Base-by-base conservation (phyloP, 257 asterid species). In the Salvia rosmarinus region DNA sequence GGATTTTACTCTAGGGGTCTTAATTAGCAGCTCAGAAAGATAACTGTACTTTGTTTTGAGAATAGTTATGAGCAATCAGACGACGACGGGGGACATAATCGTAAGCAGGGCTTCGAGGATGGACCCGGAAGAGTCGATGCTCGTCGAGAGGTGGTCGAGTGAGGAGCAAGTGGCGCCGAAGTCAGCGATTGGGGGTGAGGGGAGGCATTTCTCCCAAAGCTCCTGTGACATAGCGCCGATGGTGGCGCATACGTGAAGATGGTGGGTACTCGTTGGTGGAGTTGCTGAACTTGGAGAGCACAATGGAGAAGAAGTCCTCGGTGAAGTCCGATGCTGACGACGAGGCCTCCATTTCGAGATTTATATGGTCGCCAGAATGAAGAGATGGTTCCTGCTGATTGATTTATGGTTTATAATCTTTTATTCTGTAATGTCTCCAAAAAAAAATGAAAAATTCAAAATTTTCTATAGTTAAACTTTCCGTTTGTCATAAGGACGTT, bases 101-200 rank as follows among this genome's bases (percentile, higher is more conserved):
- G 96, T 79, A 37, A 84, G 52, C 9, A 91, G 80, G 13, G 99
- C 84, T 46, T 95, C 98, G 54, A 89, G 70, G 66, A 88, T 64
- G 77, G 90, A 91, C 23, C 83, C 84, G 0, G 89, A 78, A 11
- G 89, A 75, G 9, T 80, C 91, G 37, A 71, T 19, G 69, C 74
- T 32, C 2, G 95, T 76, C 3, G 86, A 80, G 51, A 90, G 81
- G 75, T 88, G 84, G 50, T 84, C 83, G n/a, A 94, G 85, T 39
- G 99, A 85, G 46, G 92, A 84, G 64, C 88, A 89, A 1, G 98
- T 85, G 70, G 90, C 89, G 42, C 96, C 92, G 70, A 94, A 94
- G 79, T 94, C 91, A 20, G 93, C 44, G 49, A 85, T 17, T 21
- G 93, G 88, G 1, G 84, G 82, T 59, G 84, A 86, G 17, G 90